Percentiles rank a stretch among this genome's conserved stretches.
Evolutionary conservation across 2,329 filamentous ascomycete species (phyloP).

Genomic region (Fusarium zealandicum): DNA sequence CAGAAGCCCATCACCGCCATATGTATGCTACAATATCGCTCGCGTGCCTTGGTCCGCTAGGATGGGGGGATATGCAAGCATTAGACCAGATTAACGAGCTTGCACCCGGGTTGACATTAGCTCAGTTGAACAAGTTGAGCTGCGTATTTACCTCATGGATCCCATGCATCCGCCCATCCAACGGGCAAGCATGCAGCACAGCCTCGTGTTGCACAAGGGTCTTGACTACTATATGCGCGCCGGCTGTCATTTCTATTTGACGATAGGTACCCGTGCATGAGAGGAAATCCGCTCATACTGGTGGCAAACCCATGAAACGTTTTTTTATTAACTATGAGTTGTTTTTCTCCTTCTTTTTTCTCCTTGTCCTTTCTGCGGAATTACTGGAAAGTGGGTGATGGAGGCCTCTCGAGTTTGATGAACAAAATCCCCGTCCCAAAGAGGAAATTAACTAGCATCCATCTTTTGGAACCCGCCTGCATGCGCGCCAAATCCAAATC

Average conservation of each 20-base stretch:
- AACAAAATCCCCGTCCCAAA: constrained; percentile 14
- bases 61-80: not conserved
- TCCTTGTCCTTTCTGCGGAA: not conserved
- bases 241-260: constrained; percentile 1
- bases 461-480: constrained; percentile 11
- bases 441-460: constrained; percentile 22
- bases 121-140: not conserved
- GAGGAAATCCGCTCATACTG: constrained; percentile 5
- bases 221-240: constrained; percentile 12
- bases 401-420: constrained; percentile 28
- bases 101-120: constrained; percentile 1
- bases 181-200: constrained; percentile 24
- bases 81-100: constrained; percentile 21
- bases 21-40: constrained; percentile 16
- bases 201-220: constrained; percentile 19
- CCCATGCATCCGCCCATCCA: constrained; percentile 24
- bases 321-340: constrained; percentile 12
- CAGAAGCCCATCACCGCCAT: constrained; percentile 1
- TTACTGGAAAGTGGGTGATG: not conserved
- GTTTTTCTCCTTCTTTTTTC: constrained; percentile 13
- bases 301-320: not conserved
- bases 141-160: constrained; percentile 18
- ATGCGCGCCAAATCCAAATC: constrained; percentile 2
- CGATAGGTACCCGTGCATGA: not conserved
- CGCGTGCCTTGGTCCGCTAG: constrained; percentile 18